Conservation (phyloP, 2,329 filamentous ascomycete species). For the Calonectria henricotiae region DNA sequence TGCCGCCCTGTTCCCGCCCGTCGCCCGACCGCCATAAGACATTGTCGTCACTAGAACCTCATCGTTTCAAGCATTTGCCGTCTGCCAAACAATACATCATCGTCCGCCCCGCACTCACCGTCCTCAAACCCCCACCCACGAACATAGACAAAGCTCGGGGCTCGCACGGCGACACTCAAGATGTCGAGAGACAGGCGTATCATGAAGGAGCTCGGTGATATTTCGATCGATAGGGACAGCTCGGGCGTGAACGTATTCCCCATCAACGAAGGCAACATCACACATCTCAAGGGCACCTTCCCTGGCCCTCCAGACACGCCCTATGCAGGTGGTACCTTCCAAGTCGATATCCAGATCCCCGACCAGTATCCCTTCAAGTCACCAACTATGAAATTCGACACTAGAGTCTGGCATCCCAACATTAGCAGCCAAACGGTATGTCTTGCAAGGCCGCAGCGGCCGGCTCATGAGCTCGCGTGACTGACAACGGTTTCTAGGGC, state of each 20-base stretch:
- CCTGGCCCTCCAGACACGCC: slow-evolving; percentile 92
- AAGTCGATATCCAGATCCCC: slow-evolving; percentile 90
- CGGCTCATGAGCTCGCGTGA: slow-evolving; percentile 15
- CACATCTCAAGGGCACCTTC: slow-evolving; percentile 87
- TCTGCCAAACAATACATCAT: slow-evolving; percentile 6
- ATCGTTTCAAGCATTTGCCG: not conserved
- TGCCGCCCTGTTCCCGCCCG: not conserved
- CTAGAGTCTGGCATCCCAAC: slow-evolving; percentile 97
- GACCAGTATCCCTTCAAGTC: slow-evolving; percentile 94
- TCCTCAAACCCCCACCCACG: slow-evolving; percentile 9
- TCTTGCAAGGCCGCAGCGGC: slow-evolving; percentile 41
- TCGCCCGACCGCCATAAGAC: not conserved
- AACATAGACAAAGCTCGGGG: not conserved
- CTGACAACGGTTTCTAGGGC: slow-evolving; percentile 73
- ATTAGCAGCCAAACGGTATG: slow-evolving; percentile 92
- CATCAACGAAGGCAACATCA: slow-evolving; percentile 79
- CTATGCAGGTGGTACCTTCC: slow-evolving; percentile 88
- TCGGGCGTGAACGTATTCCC: slow-evolving; percentile 84
- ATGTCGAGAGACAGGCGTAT: slow-evolving; percentile 74
- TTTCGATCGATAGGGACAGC: slow-evolving; percentile 78
- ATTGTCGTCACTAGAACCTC: not conserved
- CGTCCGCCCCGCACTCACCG: not conserved
- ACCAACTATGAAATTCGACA: slow-evolving; percentile 91
- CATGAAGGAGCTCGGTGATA: slow-evolving; percentile 84
- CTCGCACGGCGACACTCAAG: slow-evolving; percentile 59